These are phyloP conservation scores for Trichoderma aggressivum DNA, from an alignment of 2,329 filamentous ascomycete genomes.

Conservation along the genomic window DNA sequence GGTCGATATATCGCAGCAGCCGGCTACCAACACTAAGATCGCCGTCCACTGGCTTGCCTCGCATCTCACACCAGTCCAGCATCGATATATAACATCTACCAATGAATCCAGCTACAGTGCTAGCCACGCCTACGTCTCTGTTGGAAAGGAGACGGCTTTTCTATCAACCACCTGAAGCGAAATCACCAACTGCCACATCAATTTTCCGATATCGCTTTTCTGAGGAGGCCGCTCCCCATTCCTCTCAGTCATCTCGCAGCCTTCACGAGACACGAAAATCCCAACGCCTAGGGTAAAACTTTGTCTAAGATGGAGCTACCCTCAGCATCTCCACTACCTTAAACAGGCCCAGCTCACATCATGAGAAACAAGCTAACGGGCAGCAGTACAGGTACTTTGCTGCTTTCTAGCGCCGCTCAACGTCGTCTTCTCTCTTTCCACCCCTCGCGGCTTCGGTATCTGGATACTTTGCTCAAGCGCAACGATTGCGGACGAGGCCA, in stretches of 20 bases:
- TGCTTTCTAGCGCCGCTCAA: background rate
- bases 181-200: background rate
- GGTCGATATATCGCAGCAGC: background rate
- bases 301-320: background rate
- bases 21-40: background rate
- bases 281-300: background rate
- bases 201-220: slow-evolving; percentile 11
- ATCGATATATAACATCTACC: background rate
- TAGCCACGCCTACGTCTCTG: background rate
- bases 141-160: background rate
- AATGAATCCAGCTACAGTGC: background rate
- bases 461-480: background rate
- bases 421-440: background rate
- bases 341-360: background rate
- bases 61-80: background rate
- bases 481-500: background rate
- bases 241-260: background rate
- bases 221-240: background rate
- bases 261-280: slow-evolving; percentile 3
- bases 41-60: background rate
- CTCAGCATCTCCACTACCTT: slow-evolving; percentile 16
- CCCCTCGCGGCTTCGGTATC: background rate
- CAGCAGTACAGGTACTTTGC: background rate
- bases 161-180: background rate
- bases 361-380: background rate